Conservation (phyloP, 177 flowering plant species). For the Vitis hybrid region DNA sequence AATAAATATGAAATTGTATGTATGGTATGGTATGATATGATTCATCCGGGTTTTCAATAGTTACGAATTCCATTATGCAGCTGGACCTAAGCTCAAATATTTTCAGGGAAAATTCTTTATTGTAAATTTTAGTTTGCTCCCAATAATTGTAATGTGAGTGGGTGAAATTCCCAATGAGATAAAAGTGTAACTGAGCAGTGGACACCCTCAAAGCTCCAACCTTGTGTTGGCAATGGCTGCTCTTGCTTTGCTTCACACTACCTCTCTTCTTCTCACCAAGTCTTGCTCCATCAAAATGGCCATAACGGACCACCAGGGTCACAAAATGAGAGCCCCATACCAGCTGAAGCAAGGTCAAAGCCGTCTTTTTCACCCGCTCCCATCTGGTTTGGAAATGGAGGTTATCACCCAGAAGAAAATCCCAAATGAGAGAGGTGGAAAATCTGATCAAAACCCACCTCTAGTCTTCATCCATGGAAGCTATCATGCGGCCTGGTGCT, state of each 20-base stretch:
- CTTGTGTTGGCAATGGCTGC: conserved; percentile 33
- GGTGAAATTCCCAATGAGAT: too few relatives aligned
- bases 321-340: conserved; percentile 50
- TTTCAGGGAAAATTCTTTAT: too few relatives aligned
- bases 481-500: conserved; percentile 97
- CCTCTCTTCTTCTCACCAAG: conserved; percentile 9
- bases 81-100: too few relatives aligned
- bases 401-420: conserved; percentile 57
- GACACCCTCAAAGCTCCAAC: not conserved
- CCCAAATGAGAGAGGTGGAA: conserved; percentile 11
- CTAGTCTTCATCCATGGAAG: conserved; percentile 89
- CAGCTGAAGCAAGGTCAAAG: conserved; percentile 66
- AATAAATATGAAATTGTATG: too few relatives aligned
- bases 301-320: conserved; percentile 16
- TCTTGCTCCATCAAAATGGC: conserved; percentile 11
- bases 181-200: too few relatives aligned
- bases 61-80: too few relatives aligned
- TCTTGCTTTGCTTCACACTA: conserved; percentile 17
- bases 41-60: too few relatives aligned
- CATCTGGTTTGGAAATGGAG: conserved; percentile 84
- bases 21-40: too few relatives aligned
- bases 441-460: conserved; percentile 39
- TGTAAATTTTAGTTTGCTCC: too few relatives aligned
- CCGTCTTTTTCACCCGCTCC: conserved; percentile 75
- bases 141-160: too few relatives aligned